Evolutionary conservation across 1,284 basidiomycete genomes (phyloP).

Genomic region (Lentinula novae-zelandiae): DNA sequence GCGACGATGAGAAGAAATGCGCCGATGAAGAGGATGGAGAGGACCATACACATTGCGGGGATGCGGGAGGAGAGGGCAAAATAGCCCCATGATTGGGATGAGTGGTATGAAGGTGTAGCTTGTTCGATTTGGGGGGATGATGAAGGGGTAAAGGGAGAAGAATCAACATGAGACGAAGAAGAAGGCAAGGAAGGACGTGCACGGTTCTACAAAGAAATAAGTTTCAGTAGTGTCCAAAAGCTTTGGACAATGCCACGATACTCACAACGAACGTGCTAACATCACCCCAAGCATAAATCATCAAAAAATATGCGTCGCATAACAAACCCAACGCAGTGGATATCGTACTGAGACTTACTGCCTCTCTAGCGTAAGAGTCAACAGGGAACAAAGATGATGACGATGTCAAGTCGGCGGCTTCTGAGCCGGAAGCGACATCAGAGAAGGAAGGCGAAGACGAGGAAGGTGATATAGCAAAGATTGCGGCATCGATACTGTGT

Average conservation of each 20-base stretch:
- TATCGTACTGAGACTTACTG: slow-evolving; percentile 53
- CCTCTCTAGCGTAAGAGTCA: slow-evolving; percentile 36
- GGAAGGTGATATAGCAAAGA: slow-evolving; percentile 57
- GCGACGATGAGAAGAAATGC: slow-evolving; percentile 57
- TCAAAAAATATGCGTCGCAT: slow-evolving; percentile 58
- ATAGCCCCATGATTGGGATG: slow-evolving; percentile 49
- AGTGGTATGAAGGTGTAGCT: slow-evolving; percentile 26
- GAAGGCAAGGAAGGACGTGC: neutral
- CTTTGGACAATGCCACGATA: neutral
- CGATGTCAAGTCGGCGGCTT: slow-evolving; percentile 51
- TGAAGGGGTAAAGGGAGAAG: neutral
- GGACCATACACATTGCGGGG: slow-evolving; percentile 54
- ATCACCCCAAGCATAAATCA: slow-evolving; percentile 52
- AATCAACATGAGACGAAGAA: neutral
- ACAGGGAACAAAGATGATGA: slow-evolving; percentile 46
- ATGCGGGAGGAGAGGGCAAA: slow-evolving; percentile 62
- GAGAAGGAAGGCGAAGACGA: neutral
- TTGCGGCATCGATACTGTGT: slow-evolving; percentile 44
- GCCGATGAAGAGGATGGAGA: slow-evolving; percentile 51
- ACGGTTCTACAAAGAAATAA: neutral
- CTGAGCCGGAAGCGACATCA: slow-evolving; percentile 21
- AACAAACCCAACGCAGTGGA: slow-evolving; percentile 59
- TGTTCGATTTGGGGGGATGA: neutral
- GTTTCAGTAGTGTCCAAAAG: too few species aligned
- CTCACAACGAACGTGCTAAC: slow-evolving; percentile 49